These are phyloP conservation scores for Vinca minor DNA, from an alignment of 257 asterid species.

Conservation along the genomic window DNA sequence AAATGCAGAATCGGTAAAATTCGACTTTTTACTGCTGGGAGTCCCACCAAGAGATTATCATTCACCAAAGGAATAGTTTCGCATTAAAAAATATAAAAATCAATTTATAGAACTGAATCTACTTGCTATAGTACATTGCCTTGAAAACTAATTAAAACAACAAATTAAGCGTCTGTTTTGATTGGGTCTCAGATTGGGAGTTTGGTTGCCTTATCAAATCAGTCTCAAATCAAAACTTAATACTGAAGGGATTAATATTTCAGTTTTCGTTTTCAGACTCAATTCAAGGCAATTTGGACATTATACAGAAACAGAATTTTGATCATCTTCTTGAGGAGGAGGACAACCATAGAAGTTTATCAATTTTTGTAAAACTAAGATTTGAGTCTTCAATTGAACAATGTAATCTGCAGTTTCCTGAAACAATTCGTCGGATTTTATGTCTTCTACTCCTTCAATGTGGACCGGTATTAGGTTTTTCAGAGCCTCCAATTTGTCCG, in stretches of 20 bases:
- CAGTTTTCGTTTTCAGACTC: too few species aligned
- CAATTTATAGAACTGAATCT: conserved; percentile 2
- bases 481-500: conserved; percentile 69
- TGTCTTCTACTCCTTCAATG: conserved; percentile 17
- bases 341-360: conserved; percentile 47
- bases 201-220: too few species aligned
- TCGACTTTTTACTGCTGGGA: too few species aligned
- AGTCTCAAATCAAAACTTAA: neutral
- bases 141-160: conserved; percentile 12
- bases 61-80: neutral
- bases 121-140: conserved; percentile 16
- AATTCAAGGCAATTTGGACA: too few species aligned
- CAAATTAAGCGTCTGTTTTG: too few species aligned
- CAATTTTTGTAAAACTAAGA: conserved; percentile 61
- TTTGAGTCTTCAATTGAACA: conserved; percentile 59
- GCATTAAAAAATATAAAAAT: neutral
- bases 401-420: conserved; percentile 76
- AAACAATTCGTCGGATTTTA: conserved; percentile 52
- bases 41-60: too few species aligned
- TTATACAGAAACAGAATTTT: conserved; percentile 35
- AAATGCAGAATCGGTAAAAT: too few species aligned
- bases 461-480: conserved; percentile 51
- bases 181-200: too few species aligned
- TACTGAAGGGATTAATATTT: too few species aligned
- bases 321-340: conserved; percentile 26